Evolutionary conservation across 805 yeast species (phyloP).

Genomic region (Saccharomycopsis sp.): DNA sequence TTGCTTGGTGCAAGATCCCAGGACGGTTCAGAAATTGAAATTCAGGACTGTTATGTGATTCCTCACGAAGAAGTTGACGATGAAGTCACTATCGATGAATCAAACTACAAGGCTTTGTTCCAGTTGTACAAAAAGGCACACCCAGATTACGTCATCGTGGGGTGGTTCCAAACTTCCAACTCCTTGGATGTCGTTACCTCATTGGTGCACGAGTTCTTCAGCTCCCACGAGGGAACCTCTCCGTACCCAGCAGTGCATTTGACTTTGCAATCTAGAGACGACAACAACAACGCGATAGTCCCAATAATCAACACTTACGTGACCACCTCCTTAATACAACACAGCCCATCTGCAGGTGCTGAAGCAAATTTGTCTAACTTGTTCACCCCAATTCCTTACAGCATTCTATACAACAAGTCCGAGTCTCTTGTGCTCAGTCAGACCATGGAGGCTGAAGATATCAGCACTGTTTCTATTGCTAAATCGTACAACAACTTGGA

Average conservation of each 20-base stretch:
- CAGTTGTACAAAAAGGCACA: slow-evolving; percentile 69
- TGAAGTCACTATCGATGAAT: slow-evolving; percentile 70
- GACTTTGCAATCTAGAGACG: slow-evolving; percentile 55
- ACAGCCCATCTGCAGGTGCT: slow-evolving; percentile 4
- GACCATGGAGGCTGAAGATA: slow-evolving; percentile 35
- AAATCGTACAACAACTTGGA: slow-evolving; percentile 37
- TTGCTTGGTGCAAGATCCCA: slow-evolving; percentile 76
- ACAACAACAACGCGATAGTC: slow-evolving; percentile 38
- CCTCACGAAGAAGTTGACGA: slow-evolving; percentile 74
- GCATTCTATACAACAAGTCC: slow-evolving; percentile 47
- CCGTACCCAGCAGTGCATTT: slow-evolving; percentile 77
- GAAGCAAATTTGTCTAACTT: slow-evolving; percentile 34
- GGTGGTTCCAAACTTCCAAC: slow-evolving; percentile 71
- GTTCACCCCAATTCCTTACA: slow-evolving; percentile 71
- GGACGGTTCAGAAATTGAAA: slow-evolving; percentile 69
- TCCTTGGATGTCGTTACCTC: slow-evolving; percentile 66
- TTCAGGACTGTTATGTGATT: slow-evolving; percentile 72
- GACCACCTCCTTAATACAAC: slow-evolving; percentile 54
- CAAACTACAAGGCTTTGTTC: slow-evolving; percentile 62
- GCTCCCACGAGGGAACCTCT: slow-evolving; percentile 59
- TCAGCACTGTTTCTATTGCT: slow-evolving; percentile 26
- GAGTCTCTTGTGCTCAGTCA: slow-evolving; percentile 54
- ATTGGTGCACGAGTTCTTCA: slow-evolving; percentile 74
- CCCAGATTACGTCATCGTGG: slow-evolving; percentile 72
- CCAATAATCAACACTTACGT: slow-evolving; percentile 64